Evolutionary conservation across 2,329 filamentous ascomycete genomes (phyloP).

Genomic region (Diaporthe vaccinii): DNA sequence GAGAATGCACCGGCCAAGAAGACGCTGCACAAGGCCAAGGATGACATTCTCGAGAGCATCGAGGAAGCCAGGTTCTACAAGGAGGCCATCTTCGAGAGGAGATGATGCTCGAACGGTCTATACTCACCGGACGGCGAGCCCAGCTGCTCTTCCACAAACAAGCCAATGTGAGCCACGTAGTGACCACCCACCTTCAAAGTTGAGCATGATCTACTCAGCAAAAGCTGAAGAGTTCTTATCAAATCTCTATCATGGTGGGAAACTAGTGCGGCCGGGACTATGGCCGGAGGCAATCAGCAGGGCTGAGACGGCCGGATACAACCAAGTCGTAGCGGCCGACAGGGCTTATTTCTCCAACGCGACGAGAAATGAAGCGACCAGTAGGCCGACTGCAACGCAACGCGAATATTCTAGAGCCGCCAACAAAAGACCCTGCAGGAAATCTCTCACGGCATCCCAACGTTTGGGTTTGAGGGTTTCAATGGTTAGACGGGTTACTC

Average conservation of each 20-base stretch:
- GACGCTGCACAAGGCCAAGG: slow-evolving; percentile 83
- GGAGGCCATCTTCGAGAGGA: slow-evolving; percentile 53
- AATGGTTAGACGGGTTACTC: slow-evolving; percentile 21
- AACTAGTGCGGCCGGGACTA: background rate
- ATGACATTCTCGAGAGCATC: slow-evolving; percentile 96
- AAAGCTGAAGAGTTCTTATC: background rate
- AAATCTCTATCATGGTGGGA: background rate
- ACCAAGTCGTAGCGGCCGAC: slow-evolving; percentile 1
- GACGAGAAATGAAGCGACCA: slow-evolving; percentile 26
- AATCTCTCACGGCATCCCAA: slow-evolving; percentile 22
- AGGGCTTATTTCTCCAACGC: slow-evolving; percentile 5
- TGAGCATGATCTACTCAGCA: background rate
- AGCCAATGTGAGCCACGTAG: background rate
- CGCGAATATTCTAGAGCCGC: background rate
- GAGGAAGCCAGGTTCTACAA: slow-evolving; percentile 89
- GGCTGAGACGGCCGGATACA: background rate
- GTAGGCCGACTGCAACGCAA: slow-evolving; percentile 19
- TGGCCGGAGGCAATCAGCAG: background rate
- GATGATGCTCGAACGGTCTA: background rate
- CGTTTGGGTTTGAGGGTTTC: slow-evolving; percentile 13
- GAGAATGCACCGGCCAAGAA: slow-evolving; percentile 79
- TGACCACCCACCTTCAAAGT: background rate
- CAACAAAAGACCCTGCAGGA: background rate
- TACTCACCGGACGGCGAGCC: too few relatives aligned
- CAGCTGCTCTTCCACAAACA: background rate